Base-by-base conservation (phyloP, 2,329 filamentous ascomycete genomes). In the Aspergillus latus region DNA sequence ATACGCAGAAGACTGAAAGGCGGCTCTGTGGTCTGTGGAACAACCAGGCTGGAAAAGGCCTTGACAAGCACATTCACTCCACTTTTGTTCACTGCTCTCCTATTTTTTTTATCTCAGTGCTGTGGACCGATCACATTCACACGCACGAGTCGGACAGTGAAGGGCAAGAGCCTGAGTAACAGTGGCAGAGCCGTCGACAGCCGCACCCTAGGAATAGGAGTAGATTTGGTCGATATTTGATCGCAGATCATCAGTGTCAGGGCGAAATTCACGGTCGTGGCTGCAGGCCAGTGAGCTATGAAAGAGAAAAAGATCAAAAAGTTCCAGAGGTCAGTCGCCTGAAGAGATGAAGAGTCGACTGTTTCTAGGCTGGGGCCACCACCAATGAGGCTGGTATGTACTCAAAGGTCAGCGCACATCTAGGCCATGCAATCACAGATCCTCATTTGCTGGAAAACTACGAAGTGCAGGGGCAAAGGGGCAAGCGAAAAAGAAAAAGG, bases 391-490 rank as follows among this genome's bases (percentile, higher is more conserved):
- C 51, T 42, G 40, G 43, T 13, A 47, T n/a, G 26, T n/a, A 28
- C 16, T 26, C 8, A 47, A n/a, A 15, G 29, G 44, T 21, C 28
- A 32, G 28, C 28, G 44, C n/a, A 49, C 32, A 49, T 29, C 34
- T 15, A 49, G 44, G 21, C 44, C 32, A 49, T 46, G 49, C 32
- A 53, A 50, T 36, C 15, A 54, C n/a, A 30, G 34, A 32, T 30
- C 47, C 34, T 42, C 46, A 56, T 58, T 54, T 40, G 47, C 30
- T 55, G 32, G 49, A 32, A 16, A 13, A 34, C 49, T 52, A 44
- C 51, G 45, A 59, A 44, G 30, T 39, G 40, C 54, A 54, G 39
- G 57, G 54, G 50, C 39, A 44, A 30, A 36, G 39, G 26, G 26
- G 15, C 29, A 47, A 32, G 30, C 9, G 30, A n/a, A 43, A 49